Evolutionary conservation across 1,139 yeast species (phyloP), one percentile per base, ranked within the genome.

Genomic region (Debaryomyces robertsiae): DNA sequence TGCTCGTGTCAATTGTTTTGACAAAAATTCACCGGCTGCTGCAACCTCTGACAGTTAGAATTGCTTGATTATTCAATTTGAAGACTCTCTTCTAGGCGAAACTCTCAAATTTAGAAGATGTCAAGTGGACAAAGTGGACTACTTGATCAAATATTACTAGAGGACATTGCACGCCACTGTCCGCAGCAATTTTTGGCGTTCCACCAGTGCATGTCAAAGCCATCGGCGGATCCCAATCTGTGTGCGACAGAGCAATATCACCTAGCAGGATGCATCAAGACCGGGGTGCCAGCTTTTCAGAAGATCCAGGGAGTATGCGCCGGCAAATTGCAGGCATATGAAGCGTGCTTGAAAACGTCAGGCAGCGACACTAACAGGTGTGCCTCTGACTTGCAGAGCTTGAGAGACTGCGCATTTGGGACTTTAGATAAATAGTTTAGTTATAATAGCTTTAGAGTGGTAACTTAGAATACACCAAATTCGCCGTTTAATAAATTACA

Each of bases 131-230:
- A 42, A 44, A 52, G 61, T 35, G 63, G 64, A 23, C 48, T 56
- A 15, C 53, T 65, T 17, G 69, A 65, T 43, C 68, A 63, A 43
- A 57, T 64, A 15, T 52, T 65, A 27, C 52, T 65, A 29, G 69
- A 65, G 36, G 69, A 65, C 33, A 81, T 84, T 36, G 87, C 89
- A 11, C 69, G 77, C 40, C 64, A 69, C 50, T 84, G 91, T 56
- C 89, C 90, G 0, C 79, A 75, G 46, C 76, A 77, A 53, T 82
- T 84, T 50, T 61, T 84, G 40, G 74, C 73, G 17, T 82, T 81
- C 60, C 88, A 84, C 59, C 77, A 76, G 49, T 84, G 91, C 51
- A 73, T 84, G 67, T 65, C 71, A 22, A 55, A 56, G 36, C 66
- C 81, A 41, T 67, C 63, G 16, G 69, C 73, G 31, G 73, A 74